These are phyloP conservation scores for Rhynchosporium secalis DNA, from an alignment of 2,329 filamentous ascomycete species.

Conservation along the genomic window DNA sequence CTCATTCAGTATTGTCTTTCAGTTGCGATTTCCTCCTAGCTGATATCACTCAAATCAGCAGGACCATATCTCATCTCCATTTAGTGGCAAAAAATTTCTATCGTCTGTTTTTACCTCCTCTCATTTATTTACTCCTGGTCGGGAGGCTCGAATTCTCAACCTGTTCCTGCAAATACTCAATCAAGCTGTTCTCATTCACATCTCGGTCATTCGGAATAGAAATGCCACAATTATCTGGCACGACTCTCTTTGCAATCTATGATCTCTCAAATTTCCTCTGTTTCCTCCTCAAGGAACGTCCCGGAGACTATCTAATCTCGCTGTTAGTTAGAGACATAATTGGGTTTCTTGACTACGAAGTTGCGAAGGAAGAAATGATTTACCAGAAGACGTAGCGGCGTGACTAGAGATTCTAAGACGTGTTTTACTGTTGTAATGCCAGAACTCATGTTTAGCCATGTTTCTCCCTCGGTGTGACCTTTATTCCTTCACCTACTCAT, in stretches of 20 bases:
- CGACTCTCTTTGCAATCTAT: slow-evolving; percentile 22
- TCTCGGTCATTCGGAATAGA: slow-evolving; percentile 18
- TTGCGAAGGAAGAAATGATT: background rate
- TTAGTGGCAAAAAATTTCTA: background rate
- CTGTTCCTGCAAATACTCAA: slow-evolving; percentile 28
- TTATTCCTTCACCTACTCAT: background rate
- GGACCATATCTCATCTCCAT: background rate
- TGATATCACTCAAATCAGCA: background rate
- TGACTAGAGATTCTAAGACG: slow-evolving; percentile 19
- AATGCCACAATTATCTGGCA: slow-evolving; percentile 20
- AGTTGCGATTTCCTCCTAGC: no score
- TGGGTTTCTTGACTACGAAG: background rate
- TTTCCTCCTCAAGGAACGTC: slow-evolving; percentile 23
- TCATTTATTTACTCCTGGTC: background rate
- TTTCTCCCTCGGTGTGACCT: background rate
- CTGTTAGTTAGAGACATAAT: background rate
- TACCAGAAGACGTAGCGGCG: slow-evolving; percentile 20
- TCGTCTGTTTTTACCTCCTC: background rate
- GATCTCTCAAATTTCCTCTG: slow-evolving; percentile 27
- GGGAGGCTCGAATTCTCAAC: slow-evolving; percentile 11
- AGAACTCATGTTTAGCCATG: background rate
- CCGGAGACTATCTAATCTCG: slow-evolving; percentile 18
- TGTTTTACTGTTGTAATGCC: slow-evolving; percentile 19
- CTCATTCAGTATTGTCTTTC: no score
- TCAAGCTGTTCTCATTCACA: slow-evolving; percentile 8